Percentiles rank a stretch among this genome's conserved stretches.
phyloP scores from a whole-genome alignment of 129 eudicot species.

The Flaveria sonorensis region DNA sequence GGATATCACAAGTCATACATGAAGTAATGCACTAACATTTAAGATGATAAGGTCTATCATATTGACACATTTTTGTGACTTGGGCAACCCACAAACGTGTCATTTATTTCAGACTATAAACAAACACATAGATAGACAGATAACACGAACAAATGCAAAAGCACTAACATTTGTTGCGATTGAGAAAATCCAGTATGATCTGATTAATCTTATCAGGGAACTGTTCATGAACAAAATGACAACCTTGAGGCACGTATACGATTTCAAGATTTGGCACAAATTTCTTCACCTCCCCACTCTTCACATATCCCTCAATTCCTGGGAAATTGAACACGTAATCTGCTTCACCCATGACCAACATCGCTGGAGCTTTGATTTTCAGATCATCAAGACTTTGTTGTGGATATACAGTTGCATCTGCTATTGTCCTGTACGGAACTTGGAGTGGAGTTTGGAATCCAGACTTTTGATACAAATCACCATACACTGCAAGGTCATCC shows the following conservation, averaged over 20 bases:
- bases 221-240: slow-evolving; percentile 50
- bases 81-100: background rate
- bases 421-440: slow-evolving; percentile 55
- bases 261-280: slow-evolving; percentile 43
- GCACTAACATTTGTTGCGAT: slow-evolving; percentile 20
- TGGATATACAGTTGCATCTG: background rate
- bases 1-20: too few species aligned
- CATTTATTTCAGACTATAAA: background rate
- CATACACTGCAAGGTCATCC: slow-evolving; percentile 52
- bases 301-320: slow-evolving; percentile 37
- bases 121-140: too few species aligned
- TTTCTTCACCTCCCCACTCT: slow-evolving; percentile 38
- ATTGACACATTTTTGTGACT: too few species aligned
- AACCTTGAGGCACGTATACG: slow-evolving; percentile 37
- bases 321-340: slow-evolving; percentile 42
- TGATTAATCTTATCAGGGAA: slow-evolving; percentile 43
- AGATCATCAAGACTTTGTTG: background rate
- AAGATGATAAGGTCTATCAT: background rate
- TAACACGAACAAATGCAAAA: background rate
- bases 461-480: slow-evolving; percentile 46
- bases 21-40: background rate
- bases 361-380: slow-evolving; percentile 36
- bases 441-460: slow-evolving; percentile 54
- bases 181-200: slow-evolving; percentile 39
- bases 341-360: slow-evolving; percentile 40